A percentile compares a stretch with the other conserved stretches of the same genome.
Evolutionary conservation across 129 eudicot genomes (phyloP).

Genomic region (Gnaphalium uliginosum): DNA sequence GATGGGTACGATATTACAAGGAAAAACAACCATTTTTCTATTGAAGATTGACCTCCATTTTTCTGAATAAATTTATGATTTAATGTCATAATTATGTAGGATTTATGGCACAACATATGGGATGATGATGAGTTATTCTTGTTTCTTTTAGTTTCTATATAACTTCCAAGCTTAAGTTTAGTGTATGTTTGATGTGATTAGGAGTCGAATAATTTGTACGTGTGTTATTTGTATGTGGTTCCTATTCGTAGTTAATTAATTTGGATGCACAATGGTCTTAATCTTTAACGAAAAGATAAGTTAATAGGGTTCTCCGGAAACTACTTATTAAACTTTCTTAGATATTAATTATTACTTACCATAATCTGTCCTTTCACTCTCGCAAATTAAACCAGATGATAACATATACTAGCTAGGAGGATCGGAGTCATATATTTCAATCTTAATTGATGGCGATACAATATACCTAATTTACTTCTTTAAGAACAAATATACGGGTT

Average conservation of each 20-base stretch:
- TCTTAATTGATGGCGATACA: too few relatives aligned
- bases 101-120: constrained; percentile 5
- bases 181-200: constrained; percentile 5
- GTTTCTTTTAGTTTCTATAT: not conserved
- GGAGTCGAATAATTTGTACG: not conserved
- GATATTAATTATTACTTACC: not conserved
- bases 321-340: too few relatives aligned
- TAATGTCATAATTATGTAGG: not conserved
- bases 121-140: not conserved
- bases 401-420: not conserved
- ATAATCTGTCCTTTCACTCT: constrained; percentile 10
- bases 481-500: constrained; percentile 3
- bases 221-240: too few relatives aligned
- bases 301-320: too few relatives aligned
- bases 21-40: constrained; percentile 6
- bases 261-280: too few relatives aligned
- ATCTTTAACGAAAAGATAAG: too few relatives aligned
- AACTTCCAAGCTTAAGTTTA: not conserved
- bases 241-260: too few relatives aligned
- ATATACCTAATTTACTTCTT: not conserved
- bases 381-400: not conserved
- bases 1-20: constrained; percentile 13
- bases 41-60: not conserved
- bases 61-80: not conserved
- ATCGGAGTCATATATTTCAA: not conserved